Conservation (phyloP, 148 eudicot genomes). For the Persicaria tinctoria region DNA sequence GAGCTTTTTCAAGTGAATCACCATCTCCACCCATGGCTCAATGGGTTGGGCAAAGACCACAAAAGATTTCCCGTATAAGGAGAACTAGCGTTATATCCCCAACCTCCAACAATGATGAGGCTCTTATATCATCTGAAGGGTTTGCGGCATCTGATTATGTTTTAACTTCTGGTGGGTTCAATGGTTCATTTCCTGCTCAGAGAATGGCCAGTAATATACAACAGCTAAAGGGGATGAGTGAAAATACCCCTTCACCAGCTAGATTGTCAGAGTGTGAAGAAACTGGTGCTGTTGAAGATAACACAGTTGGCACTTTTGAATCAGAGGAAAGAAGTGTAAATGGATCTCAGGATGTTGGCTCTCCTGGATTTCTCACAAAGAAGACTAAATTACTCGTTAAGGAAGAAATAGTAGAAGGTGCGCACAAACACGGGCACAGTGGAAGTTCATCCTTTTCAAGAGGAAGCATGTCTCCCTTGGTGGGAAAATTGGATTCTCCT, state of each 20-base stretch:
- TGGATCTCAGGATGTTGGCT: slow-evolving; percentile 37
- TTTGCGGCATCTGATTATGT: slow-evolving; percentile 55
- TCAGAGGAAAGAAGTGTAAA: slow-evolving; percentile 48
- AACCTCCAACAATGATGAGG: slow-evolving; percentile 63
- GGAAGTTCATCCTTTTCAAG: slow-evolving; percentile 53
- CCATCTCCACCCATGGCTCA: slow-evolving; percentile 81
- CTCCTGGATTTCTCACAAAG: slow-evolving; percentile 41
- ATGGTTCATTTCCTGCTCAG: slow-evolving; percentile 38
- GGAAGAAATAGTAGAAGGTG: slow-evolving; percentile 62
- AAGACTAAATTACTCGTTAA: slow-evolving; percentile 51
- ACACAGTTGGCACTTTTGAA: slow-evolving; percentile 23
- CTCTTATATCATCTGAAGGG: slow-evolving; percentile 49
- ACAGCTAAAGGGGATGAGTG: slow-evolving; percentile 47
- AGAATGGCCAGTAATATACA: slow-evolving; percentile 38
- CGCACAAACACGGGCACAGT: slow-evolving; percentile 61
- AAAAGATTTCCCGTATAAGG: slow-evolving; percentile 76
- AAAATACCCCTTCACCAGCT: slow-evolving; percentile 56
- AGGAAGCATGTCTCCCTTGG: slow-evolving; percentile 47
- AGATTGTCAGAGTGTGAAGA: slow-evolving; percentile 78
- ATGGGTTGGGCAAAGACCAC: slow-evolving; percentile 92
- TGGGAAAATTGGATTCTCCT: slow-evolving; percentile 51
- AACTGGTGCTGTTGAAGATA: slow-evolving; percentile 50
- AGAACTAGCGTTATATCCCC: slow-evolving; percentile 80
- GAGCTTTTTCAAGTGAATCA: slow-evolving; percentile 56
- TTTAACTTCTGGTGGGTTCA: slow-evolving; percentile 36